Percentiles rank a stretch among this genome's conserved stretches.
Evolutionary conservation across 495 filamentous ascomycete genomes (phyloP).

Genomic region (Hypomontagnella submonticulosa): DNA sequence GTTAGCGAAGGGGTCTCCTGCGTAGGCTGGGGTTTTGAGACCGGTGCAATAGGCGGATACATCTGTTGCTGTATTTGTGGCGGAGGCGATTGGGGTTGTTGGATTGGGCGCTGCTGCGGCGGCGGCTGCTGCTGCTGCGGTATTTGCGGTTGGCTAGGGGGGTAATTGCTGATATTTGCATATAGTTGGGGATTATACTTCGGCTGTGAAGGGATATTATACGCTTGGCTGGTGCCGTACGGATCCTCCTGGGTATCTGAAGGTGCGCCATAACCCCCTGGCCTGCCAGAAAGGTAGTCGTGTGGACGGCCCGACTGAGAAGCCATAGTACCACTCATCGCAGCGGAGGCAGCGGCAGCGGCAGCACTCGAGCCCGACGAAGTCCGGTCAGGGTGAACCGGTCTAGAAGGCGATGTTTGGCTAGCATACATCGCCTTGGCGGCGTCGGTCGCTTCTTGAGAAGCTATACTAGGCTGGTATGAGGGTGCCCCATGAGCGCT

Average conservation of each 20-base stretch:
- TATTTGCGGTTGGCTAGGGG: conserved; percentile 53
- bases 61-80: conserved; percentile 44
- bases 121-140: conserved; percentile 48
- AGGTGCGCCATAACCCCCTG: conserved; percentile 53
- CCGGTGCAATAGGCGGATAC: conserved; percentile 39
- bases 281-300: conserved; percentile 52
- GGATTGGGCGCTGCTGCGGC: conserved; percentile 48
- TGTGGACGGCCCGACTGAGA: conserved; percentile 43
- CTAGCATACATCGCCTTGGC: conserved; percentile 63
- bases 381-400: conserved; percentile 53
- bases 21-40: conserved; percentile 54
- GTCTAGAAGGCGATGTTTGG: conserved; percentile 59
- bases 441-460: conserved; percentile 61
- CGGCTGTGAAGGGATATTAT: conserved; percentile 63
- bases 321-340: conserved; percentile 53
- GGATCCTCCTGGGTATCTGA: conserved; percentile 53
- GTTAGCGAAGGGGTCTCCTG: conserved; percentile 51
- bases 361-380: conserved; percentile 55
- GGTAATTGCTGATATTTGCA: conserved; percentile 66
- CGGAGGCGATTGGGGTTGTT: conserved; percentile 54
- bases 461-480: conserved; percentile 52
- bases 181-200: conserved; percentile 81
- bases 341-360: conserved; percentile 59
- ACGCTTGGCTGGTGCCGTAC: conserved; percentile 58
- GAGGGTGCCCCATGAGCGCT: conserved; percentile 39